A percentile compares a stretch with the other conserved stretches of the same genome.
Evolutionary conservation across 108 stramenopile genomes (phyloP).

Genomic region (Discostella stelligeroides): DNA sequence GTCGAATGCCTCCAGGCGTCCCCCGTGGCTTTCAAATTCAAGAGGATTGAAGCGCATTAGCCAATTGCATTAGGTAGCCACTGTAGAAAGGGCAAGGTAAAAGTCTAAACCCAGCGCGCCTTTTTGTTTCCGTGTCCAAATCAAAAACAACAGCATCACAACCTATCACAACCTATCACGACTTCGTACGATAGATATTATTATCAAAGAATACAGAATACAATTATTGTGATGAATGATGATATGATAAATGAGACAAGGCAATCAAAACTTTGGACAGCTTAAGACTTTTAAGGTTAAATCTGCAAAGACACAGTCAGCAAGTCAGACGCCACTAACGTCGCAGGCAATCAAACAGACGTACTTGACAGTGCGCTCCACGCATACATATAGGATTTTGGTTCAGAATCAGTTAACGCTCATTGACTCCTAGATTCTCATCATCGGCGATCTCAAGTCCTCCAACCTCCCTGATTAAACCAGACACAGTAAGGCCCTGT

Average conservation of each 20-base stretch:
- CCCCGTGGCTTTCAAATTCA: slow-evolving; percentile 44
- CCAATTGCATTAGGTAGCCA: too few species aligned
- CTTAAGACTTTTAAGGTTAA: neutral
- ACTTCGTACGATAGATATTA: too few species aligned
- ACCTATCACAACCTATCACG: too few species aligned
- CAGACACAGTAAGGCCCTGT: slow-evolving; percentile 34
- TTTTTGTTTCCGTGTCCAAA: too few species aligned
- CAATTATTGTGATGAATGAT: too few species aligned
- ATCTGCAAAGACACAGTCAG: neutral
- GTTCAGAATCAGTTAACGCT: slow-evolving; percentile 2
- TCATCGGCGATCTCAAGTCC: slow-evolving; percentile 32
- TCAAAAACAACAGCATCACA: too few species aligned
- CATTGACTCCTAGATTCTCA: slow-evolving; percentile 20
- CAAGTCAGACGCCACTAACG: neutral
- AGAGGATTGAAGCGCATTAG: slow-evolving; percentile 10
- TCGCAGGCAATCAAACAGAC: slow-evolving; percentile 6
- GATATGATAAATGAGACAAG: too few species aligned
- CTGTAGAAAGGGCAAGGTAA: too few species aligned
- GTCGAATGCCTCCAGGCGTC: slow-evolving; percentile 50
- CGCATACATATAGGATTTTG: slow-evolving; percentile 16
- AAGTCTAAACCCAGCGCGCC: too few species aligned
- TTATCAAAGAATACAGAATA: too few species aligned
- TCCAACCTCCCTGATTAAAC: slow-evolving; percentile 39
- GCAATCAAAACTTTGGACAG: neutral
- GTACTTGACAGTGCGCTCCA: slow-evolving; percentile 5